A percentile compares a stretch with the other conserved stretches of the same genome.
Evolutionary conservation across 352 stramenopile genomes (phyloP).

Genomic region (Phytophthora meadii): DNA sequence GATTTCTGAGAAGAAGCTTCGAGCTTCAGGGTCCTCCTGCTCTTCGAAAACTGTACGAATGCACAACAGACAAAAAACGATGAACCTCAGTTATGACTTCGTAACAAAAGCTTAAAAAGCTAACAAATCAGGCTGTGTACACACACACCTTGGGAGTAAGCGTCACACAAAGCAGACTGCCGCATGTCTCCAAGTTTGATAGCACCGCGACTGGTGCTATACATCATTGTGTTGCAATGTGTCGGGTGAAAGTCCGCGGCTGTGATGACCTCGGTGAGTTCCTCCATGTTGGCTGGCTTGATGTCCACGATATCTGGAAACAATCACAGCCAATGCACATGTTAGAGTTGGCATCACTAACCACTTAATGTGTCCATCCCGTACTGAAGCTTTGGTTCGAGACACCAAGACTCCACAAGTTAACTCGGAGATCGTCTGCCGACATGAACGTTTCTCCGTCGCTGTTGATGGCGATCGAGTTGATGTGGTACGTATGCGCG

Average conservation of each 20-base stretch:
- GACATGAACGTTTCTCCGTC: constrained; percentile 97
- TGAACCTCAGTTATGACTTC: too few relatives aligned
- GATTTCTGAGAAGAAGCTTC: constrained; percentile 97
- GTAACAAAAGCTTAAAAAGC: too few relatives aligned
- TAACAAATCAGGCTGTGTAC: background rate
- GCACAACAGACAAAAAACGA: background rate
- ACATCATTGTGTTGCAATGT: constrained; percentile 96
- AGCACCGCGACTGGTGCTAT: constrained; percentile 92
- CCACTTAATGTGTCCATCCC: constrained; percentile 16
- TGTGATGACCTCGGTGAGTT: constrained; percentile 97
- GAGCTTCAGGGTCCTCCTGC: constrained; percentile 74
- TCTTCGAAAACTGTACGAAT: constrained; percentile 75
- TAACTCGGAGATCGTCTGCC: constrained; percentile 96
- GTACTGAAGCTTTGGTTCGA: constrained; percentile 92
- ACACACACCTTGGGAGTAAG: constrained; percentile 70
- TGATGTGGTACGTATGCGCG: constrained; percentile 98
- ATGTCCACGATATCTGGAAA: constrained; percentile 95
- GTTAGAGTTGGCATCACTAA: background rate
- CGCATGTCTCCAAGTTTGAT: constrained; percentile 96
- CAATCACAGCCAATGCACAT: background rate
- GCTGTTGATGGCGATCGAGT: constrained; percentile 94
- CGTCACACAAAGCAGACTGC: constrained; percentile 88
- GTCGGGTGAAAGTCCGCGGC: constrained; percentile 93
- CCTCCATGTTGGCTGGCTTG: constrained; percentile 97
- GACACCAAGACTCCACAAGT: constrained; percentile 95